These are phyloP conservation scores for Aspergillus funiculosus DNA, from an alignment of 495 filamentous ascomycete species.

Conservation along the genomic window DNA sequence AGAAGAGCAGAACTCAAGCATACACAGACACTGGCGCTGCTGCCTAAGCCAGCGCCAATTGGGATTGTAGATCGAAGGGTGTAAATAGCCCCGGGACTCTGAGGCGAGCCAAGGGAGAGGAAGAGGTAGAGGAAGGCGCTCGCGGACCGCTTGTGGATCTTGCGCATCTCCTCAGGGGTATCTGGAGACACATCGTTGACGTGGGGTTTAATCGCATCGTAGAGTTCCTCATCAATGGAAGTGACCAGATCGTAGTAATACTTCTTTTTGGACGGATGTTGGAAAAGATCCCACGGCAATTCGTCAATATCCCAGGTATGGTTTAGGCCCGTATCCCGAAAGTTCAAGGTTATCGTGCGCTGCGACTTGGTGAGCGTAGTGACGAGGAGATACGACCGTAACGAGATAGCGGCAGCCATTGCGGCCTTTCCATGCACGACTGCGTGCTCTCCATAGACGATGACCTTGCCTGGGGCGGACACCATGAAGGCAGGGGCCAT, in stretches of 20 bases:
- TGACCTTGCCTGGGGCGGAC: conserved; percentile 94
- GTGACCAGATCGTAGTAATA: conserved; percentile 87
- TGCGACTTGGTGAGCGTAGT: conserved; percentile 82
- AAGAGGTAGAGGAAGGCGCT: conserved; percentile 89
- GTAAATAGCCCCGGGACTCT: conserved; percentile 76
- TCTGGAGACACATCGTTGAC: conserved; percentile 61
- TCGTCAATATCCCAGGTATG: conserved; percentile 91
- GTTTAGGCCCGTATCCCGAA: conserved; percentile 77
- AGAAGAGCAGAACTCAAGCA: conserved; percentile 84
- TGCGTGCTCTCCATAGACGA: conserved; percentile 94
- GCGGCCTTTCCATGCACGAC: conserved; percentile 95
- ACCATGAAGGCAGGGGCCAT: conserved; percentile 90
- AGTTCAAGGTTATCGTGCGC: conserved; percentile 75
- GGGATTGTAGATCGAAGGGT: conserved; percentile 92
- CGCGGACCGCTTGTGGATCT: conserved; percentile 74
- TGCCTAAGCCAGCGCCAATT: conserved; percentile 85
- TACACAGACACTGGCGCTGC: conserved; percentile 86
- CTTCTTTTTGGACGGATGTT: conserved; percentile 76
- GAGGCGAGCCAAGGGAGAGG: conserved; percentile 72
- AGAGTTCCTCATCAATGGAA: conserved; percentile 71
- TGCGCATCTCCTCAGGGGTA: conserved; percentile 58
- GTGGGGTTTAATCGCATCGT: conserved; percentile 71
- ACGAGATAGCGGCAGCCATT: conserved; percentile 87
- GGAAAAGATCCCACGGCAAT: conserved; percentile 79
- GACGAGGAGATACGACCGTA: conserved; percentile 92